phyloP scores from a whole-genome alignment of 2,329 filamentous ascomycete species.

The Colletotrichum salicis region DNA sequence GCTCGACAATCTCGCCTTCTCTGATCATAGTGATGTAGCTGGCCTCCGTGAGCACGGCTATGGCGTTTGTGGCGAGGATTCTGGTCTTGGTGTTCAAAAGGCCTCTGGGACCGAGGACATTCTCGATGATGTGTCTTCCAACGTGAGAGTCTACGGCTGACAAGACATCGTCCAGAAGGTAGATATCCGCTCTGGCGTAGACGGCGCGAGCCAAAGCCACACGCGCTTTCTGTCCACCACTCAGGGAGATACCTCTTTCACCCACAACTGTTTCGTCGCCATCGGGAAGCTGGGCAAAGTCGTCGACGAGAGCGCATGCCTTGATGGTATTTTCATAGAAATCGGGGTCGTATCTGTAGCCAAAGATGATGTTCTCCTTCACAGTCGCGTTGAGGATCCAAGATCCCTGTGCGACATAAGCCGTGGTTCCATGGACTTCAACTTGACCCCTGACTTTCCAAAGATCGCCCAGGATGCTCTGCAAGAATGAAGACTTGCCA shows the following conservation, averaged over 20 bases:
- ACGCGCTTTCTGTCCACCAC: conserved; percentile 94
- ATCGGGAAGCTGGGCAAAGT: conserved; percentile 92
- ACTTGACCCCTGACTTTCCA: conserved; percentile 91
- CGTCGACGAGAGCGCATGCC: conserved; percentile 89
- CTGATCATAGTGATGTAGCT: conserved; percentile 88
- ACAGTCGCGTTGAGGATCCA: conserved; percentile 99
- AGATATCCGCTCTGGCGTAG: conserved; percentile 96
- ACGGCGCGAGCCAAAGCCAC: conserved; percentile 92
- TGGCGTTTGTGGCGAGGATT: conserved; percentile 94
- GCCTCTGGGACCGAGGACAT: conserved; percentile 87
- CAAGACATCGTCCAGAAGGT: conserved; percentile 91
- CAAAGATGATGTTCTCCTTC: conserved; percentile 96
- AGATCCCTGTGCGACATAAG: conserved; percentile 91
- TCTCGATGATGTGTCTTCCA: conserved; percentile 92
- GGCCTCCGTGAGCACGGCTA: conserved; percentile 87
- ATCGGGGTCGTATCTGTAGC: conserved; percentile 89
- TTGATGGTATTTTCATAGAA: conserved; percentile 95
- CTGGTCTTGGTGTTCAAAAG: conserved; percentile 87
- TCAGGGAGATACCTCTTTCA: conserved; percentile 94
- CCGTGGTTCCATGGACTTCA: conserved; percentile 81
- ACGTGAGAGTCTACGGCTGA: conserved; percentile 99
- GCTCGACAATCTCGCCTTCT: conserved; percentile 85
- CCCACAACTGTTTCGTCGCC: conserved; percentile 97
- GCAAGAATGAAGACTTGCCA: conserved; percentile 93
- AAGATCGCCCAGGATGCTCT: conserved; percentile 88